Base-by-base conservation (phyloP, 805 yeast genomes). In the Clavispora phyllophila region DNA sequence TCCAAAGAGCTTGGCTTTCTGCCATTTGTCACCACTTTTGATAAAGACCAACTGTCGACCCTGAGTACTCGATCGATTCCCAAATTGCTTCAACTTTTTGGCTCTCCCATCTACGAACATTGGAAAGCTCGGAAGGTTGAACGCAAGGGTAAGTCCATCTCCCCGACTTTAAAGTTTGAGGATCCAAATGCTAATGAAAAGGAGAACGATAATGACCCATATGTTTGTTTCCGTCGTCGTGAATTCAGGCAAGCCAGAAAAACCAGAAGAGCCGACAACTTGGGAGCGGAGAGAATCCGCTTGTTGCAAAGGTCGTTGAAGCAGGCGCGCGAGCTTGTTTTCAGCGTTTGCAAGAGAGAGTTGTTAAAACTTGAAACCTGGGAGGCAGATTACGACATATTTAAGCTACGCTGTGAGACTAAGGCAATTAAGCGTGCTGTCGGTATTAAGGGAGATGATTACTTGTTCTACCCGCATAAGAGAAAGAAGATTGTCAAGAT, bases 191-290 rank as follows among this genome's bases (percentile, higher is more conserved):
- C 73, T 7, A 79, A 78, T 43, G 93, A 87, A 45, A 89, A 89
- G 57, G 97, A 90, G 56, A 69, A 70, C 44, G 97, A 90, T 56
- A 78, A 77, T 46, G 97, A 93, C 62, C 98, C 99, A 1, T 93
- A 93, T 62, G 84, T 88, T 32, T 88, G 97, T 68, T 93, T 93
- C 72, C 79, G 99, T 56, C 81, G 96, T 52, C 84, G 99, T 62
- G 98, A 90, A 58, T 84, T 88, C 50, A 80, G 99, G 51, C 97
- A 87, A 59, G 93, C 95, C 24, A 84, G 99, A 62, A 93, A 93
- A 62, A 93, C 99, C 0, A 80, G 99, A 62, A 79, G 98, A 50
- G 87, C 96, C 0, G 99, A 93, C 66, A 78, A 86, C 26, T 86
- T 88, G 54, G 88, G 93, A 52, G 83, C 89, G 12, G 97, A 90